Evolutionary conservation across 1,284 basidiomycete species (phyloP).

Genomic region (Neolentinus lepideus): DNA sequence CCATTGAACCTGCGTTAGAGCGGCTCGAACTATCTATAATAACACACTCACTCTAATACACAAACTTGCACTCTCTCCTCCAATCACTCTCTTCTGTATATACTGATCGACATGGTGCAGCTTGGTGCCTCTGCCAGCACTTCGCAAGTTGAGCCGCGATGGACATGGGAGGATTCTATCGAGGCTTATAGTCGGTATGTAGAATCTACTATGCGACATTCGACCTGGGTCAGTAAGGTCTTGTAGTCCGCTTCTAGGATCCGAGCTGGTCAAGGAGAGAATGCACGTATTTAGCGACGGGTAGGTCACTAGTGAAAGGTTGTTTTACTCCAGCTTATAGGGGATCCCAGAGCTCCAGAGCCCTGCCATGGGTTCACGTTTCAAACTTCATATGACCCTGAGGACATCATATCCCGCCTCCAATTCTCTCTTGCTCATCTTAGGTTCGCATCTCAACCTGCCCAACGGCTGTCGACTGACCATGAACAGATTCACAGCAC

Average conservation of each 20-base stretch:
- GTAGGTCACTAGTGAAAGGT: background rate
- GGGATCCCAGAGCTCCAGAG: background rate
- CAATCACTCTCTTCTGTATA: background rate
- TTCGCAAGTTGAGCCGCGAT: background rate
- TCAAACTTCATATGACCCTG: background rate
- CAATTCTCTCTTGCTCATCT: background rate
- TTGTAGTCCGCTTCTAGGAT: background rate
- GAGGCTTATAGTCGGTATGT: background rate
- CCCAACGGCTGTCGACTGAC: background rate
- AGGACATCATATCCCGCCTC: background rate
- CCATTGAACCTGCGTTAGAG: background rate
- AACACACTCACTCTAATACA: background rate
- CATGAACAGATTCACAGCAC: background rate
- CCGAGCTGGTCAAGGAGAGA: background rate
- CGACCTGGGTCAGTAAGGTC: background rate
- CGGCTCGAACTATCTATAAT: background rate
- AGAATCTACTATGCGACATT: background rate
- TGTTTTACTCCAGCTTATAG: background rate
- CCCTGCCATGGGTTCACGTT: background rate
- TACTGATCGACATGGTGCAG: background rate
- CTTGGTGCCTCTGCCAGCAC: background rate
- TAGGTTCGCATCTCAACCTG: background rate
- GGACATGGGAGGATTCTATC: background rate
- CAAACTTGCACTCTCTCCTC: background rate
- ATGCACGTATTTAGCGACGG: background rate